Base-by-base conservation (phyloP, 768 basidiomycete genomes). In the Pleurotus sapidus region DNA sequence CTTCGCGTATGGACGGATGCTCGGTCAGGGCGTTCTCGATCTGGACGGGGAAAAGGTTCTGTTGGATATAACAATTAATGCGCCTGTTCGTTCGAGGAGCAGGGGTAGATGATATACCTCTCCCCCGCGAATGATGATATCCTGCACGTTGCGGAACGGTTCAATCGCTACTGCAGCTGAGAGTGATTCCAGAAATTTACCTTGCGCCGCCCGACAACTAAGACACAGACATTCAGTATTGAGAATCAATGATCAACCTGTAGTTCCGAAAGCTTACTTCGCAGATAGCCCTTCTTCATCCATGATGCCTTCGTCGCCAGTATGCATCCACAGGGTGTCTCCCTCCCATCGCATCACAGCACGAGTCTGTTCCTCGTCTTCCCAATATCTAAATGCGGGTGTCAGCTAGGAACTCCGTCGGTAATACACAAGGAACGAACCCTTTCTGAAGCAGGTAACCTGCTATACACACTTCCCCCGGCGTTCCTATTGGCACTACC, bases 51-150 rank as follows among this genome's bases (percentile, higher is more conserved):
- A 90, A 89, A 55, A 95, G 73, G 70, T 95, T 91, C 84, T 91
- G 11, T 30, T 8, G 30, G 30, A 30, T 8, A 30, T 30, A 8
- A 8, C 11, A 9, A 30, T 30, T 30, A 30, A 30, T 30, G 30
- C 30, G 11, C 30, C 27, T 9, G 30, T 30, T 30, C 8, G 1
- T 30, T 7, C 30, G 8, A 30, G 30, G 30, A 30, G 30, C 30
- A 9, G 30, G 30, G 30, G 30, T 30, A 30, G 30, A 30, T 8
- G 25, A 46, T 72, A 9, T 59, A 87, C 88, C 78, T 93, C 91
- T 60, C 91, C 91, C 15, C 90, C 91, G 17, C 91, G 86, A 60
- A 93, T 93, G 62, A 93, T 91, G 53, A 93, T 83, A 67, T 93
- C 91, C 84, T 88, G 55, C 23, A 27, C 8, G 25, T 34, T n/a